Base-by-base conservation (phyloP, 306 rosid species). In the Cicer chorassanicum region DNA sequence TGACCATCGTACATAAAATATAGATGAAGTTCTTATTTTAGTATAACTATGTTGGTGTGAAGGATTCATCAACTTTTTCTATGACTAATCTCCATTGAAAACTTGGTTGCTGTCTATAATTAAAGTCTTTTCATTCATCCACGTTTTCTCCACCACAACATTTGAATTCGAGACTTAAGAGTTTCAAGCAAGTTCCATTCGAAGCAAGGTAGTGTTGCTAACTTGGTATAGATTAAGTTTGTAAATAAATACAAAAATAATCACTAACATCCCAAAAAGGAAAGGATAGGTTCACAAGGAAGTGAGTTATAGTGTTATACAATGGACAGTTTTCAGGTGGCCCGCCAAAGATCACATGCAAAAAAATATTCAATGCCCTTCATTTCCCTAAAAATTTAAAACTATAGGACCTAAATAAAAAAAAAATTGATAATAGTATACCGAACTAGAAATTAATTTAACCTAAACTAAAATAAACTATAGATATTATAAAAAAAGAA, bases 221-320 rank as follows among this genome's bases (percentile, higher is more conserved):
- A 29, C 3, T 29, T 29, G 4, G 34, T 29, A 29, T 2, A 29
- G 4, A 29, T 29, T 29, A 29, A 29, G 4, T 11, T 24, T 57
- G 41, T 57, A 57, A 24, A 24, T 24, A 34, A 56, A 57, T 57
- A 57, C n/a, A 57, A 56, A 57, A 7, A 3, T 57, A 57, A 57
- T 57, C 15, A 56, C 1, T 10, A 24, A 5, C 40, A 21, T 19
- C 38, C 40, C 64, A 57, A 57, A 5, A 9, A 21, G 64, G 64
- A 57, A 21, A 57, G 40, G 64, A 57, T 21, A 57, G 14, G 36
- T 57, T 57, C 40, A 5, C 40, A 21, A 57, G 41, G 38, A 55
- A 34, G 11, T 21, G 61, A 18, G 61, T 19, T 55, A 24, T 55
- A 9, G 61, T 8, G 36, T 19, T 55, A 24, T 55, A 4, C 4